Conservation (phyloP, 1,139 yeast genomes). For the Zygosaccharomyces sapae region DNA sequence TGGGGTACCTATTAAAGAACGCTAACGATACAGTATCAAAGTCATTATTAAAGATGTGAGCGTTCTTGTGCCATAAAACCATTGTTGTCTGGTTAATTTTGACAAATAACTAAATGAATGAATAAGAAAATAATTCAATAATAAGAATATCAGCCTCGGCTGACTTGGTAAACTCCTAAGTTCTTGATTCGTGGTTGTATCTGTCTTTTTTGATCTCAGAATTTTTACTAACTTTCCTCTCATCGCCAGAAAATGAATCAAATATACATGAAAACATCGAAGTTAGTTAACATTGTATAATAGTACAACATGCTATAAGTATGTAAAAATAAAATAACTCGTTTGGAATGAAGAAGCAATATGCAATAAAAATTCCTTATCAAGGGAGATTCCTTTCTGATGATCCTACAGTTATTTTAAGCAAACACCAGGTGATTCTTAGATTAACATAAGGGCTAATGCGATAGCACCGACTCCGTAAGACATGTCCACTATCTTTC, state of each 20-base stretch:
- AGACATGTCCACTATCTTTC: conserved; percentile 1
- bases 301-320: no score
- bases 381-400: background rate
- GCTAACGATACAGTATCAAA: conserved; percentile 76
- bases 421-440: background rate
- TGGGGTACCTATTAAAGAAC: conserved; percentile 80
- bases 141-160: no score
- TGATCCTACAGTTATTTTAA: background rate
- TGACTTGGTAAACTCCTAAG: background rate
- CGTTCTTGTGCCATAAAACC: conserved; percentile 63
- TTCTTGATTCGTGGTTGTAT: background rate
- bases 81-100: conserved; percentile 34
- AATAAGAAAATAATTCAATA: background rate
- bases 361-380: background rate
- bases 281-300: no score
- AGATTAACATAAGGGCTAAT: conserved; percentile 6
- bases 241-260: background rate
- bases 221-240: no score
- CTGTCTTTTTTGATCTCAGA: no score
- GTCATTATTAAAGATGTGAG: conserved; percentile 56
- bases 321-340: background rate
- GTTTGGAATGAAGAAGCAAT: background rate
- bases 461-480: conserved; percentile 10
- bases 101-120: background rate
- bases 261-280: background rate